phyloP scores from a whole-genome alignment of 228 moss, liverwort and hornwort species.

The Sphagnum fallax region DNA sequence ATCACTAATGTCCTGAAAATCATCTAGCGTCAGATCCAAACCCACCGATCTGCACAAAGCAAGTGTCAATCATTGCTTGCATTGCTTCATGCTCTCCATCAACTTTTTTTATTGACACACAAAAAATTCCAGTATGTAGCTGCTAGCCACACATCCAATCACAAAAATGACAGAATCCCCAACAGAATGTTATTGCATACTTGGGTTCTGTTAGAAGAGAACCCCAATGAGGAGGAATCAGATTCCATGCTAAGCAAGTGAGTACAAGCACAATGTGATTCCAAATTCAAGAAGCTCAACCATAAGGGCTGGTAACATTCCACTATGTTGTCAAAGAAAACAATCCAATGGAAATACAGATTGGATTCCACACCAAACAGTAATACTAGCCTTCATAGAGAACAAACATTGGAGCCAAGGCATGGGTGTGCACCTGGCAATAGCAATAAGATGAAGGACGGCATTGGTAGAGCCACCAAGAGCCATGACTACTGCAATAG shows the following conservation, averaged over 20 bases:
- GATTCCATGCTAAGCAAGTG: no score
- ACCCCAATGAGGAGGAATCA: no score
- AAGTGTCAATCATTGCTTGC: not conserved
- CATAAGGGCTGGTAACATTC: no score
- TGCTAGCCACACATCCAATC: not conserved
- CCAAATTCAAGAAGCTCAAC: no score
- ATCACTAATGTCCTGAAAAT: constrained; percentile 83
- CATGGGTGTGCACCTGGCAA: constrained; percentile 31
- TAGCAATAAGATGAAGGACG: constrained; percentile 84
- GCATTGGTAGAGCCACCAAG: constrained; percentile 96
- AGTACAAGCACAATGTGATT: no score
- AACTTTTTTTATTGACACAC: not conserved
- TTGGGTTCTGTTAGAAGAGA: no score
- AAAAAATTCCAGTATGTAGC: not conserved
- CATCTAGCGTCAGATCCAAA: constrained; percentile 55
- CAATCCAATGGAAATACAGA: no score
- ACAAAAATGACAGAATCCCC: not conserved
- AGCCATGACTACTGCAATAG: constrained; percentile 73
- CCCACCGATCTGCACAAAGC: constrained; percentile 55
- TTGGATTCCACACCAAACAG: no score
- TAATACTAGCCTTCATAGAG: no score
- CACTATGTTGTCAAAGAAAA: no score
- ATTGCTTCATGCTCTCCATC: not conserved
- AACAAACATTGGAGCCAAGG: no score
- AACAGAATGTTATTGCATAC: not conserved